Evolutionary conservation across 106 monocot genomes (phyloP).

Genomic region (Dendrobium catenatum): DNA sequence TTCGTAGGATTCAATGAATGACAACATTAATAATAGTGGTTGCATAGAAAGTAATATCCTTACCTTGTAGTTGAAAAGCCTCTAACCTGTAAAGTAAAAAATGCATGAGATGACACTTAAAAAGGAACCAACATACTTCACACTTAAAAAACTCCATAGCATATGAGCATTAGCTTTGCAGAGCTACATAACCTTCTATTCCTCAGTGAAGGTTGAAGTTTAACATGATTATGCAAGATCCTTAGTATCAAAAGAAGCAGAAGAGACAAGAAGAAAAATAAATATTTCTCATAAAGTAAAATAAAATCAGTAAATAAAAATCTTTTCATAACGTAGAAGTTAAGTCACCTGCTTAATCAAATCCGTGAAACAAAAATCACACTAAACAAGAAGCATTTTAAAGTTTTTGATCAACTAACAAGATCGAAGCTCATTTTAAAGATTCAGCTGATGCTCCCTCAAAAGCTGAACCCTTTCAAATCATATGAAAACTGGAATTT

Average conservation of each 20-base stretch:
- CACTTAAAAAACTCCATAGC: no score
- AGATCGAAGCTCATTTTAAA: not conserved
- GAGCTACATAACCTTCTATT: not conserved
- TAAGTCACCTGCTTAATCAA: not conserved
- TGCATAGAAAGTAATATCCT: no score
- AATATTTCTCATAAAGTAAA: not conserved
- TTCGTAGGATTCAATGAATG: no score
- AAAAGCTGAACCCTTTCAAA: not conserved
- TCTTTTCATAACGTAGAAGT: not conserved
- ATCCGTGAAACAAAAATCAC: not conserved
- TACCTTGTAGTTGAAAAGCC: no score
- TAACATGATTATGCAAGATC: not conserved
- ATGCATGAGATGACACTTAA: no score
- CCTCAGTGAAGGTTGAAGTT: not conserved
- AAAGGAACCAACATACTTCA: no score
- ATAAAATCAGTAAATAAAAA: not conserved
- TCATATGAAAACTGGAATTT: not conserved
- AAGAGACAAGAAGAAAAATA: not conserved
- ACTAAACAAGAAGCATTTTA: not conserved
- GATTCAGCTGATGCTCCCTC: no score
- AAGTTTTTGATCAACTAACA: not conserved
- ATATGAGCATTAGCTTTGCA: no score
- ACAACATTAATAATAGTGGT: no score
- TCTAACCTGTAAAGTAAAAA: no score
- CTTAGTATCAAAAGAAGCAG: not conserved